A percentile compares a stretch with the other conserved stretches of the same genome.
Evolutionary conservation across 2,329 filamentous ascomycete genomes (phyloP).

Genomic region (Pseudogymnoascus sp.): DNA sequence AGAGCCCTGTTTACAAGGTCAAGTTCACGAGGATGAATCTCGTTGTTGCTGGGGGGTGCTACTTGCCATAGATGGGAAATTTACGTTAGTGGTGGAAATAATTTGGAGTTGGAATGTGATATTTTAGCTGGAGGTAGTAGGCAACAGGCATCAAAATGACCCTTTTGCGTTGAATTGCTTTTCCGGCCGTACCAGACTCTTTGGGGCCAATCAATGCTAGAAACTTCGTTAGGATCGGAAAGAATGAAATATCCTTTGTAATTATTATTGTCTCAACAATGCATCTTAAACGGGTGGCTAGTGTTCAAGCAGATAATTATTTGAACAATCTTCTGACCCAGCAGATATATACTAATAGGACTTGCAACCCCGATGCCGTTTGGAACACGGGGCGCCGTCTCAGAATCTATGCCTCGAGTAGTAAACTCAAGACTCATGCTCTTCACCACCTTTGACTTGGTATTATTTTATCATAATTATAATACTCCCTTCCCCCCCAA

Average conservation of each 20-base stretch:
- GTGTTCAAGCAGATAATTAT: neutral
- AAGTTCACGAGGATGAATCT: constrained; percentile 93
- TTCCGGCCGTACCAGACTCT: neutral
- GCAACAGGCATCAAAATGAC: neutral
- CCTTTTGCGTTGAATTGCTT: neutral
- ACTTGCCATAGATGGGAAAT: constrained; percentile 24
- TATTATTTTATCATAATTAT: neutral
- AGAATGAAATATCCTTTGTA: neutral
- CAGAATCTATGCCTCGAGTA: neutral
- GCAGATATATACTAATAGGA: neutral
- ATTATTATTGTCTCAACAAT: neutral
- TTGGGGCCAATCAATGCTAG: neutral
- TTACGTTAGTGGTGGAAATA: neutral
- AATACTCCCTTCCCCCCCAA: neutral
- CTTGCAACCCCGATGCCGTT: neutral
- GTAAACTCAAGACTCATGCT: neutral
- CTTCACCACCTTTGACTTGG: neutral
- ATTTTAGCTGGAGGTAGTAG: constrained; percentile 4
- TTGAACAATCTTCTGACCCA: neutral
- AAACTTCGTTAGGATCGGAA: neutral
- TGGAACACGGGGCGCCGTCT: neutral
- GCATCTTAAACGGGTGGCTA: neutral
- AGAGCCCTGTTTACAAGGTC: constrained; percentile 87
- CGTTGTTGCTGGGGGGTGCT: constrained; percentile 73
- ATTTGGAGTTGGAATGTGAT: constrained; percentile 1